phyloP scores from a whole-genome alignment of 306 rosid species.

The Casuarina glauca region DNA sequence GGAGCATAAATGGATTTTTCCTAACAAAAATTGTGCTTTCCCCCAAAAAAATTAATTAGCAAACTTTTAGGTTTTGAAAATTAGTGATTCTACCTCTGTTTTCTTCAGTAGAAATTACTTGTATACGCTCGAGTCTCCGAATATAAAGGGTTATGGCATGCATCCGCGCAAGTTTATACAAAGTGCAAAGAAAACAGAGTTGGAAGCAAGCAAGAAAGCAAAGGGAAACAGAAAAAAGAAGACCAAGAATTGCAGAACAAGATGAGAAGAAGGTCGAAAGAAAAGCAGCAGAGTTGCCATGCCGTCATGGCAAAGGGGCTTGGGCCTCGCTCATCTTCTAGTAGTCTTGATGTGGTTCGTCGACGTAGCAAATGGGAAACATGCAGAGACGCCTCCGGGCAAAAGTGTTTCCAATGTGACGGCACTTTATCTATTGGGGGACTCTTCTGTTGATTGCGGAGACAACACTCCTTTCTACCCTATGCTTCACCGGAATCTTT shows the following conservation, averaged over 20 bases:
- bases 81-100: too few species aligned
- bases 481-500: slow-evolving; percentile 63
- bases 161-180: neutral
- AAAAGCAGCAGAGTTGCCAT: neutral
- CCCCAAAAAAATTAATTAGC: too few species aligned
- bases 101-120: too few species aligned
- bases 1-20: too few species aligned
- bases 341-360: slow-evolving; percentile 30
- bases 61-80: too few species aligned
- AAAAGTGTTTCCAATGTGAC: slow-evolving; percentile 27
- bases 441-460: slow-evolving; percentile 92
- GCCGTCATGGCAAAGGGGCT: slow-evolving; percentile 3
- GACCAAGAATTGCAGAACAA: neutral
- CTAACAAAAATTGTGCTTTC: too few species aligned
- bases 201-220: neutral
- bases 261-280: neutral
- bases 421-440: slow-evolving; percentile 70
- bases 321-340: slow-evolving; percentile 22
- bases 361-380: slow-evolving; percentile 28
- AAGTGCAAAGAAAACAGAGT: neutral
- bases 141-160: neutral
- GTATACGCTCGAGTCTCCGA: too few species aligned
- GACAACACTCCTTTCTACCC: slow-evolving; percentile 74
- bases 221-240: neutral
- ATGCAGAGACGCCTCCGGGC: neutral